Base-by-base conservation (phyloP, 371 early-diverging fungal genomes). In the Pancytospora philotis region DNA sequence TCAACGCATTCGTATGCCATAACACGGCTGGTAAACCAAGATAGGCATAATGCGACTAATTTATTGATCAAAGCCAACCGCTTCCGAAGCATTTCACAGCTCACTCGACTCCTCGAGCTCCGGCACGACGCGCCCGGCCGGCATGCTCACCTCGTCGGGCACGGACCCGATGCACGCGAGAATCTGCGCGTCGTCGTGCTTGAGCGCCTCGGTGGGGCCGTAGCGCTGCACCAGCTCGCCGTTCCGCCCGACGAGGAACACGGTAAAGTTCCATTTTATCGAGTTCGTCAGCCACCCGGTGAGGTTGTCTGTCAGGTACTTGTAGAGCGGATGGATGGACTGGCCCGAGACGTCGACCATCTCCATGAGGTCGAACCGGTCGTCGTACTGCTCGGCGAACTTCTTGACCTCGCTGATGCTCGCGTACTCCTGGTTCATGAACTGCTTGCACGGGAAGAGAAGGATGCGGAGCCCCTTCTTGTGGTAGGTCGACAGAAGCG, bases 381-480 rank as follows among this genome's bases (percentile, higher is more conserved):
- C 87, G 34, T 66, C 87, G 37, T 69, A 27, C 48, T 66, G 68
- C 0, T 72, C 37, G 39, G 75, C 71, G 35, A 41, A 25, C 22
- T 68, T 31, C 1, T 53, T 55, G 53, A 76, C 84, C 74, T 79
- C 76, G 59, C 84, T 80, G 53, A 83, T 77, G 37, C 70, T 76
- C 6, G 83, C 85, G 27, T 85, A 85, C 65, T 88, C 90, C 82
- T 92, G 92, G 38, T 76, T 76, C 6, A 84, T 83, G 75, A 91
- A 90, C 81, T 90, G 89, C 74, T 89, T 91, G 69, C 89, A 89
- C 32, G 93, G 93, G 70, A 89, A 90, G 19, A 84, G 80, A 31
- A 86, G 72, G 28, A 86, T 69, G 6, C 79, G 69, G 25, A 86
- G 37, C 1, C 88, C 91, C 57, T 84, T 74, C 59, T 87, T 88